Evolutionary conservation across 495 filamentous ascomycete genomes (phyloP).

Genomic region (Aspergillus avenaceus): DNA sequence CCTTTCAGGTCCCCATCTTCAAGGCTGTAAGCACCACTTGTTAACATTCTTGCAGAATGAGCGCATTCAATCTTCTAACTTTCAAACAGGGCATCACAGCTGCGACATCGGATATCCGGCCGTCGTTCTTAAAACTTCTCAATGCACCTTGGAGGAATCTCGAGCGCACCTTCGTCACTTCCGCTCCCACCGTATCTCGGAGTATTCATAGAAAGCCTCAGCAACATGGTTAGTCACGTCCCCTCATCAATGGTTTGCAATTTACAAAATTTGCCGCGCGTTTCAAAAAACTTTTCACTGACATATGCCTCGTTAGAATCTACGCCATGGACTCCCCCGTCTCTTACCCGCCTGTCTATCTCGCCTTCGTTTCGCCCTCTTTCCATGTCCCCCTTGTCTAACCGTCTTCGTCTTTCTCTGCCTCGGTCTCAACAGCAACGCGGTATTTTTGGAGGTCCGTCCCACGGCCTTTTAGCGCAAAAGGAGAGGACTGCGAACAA

Average conservation of each 20-base stretch:
- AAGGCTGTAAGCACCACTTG: conserved; percentile 30
- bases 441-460: conserved; percentile 52
- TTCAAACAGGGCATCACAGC: conserved; percentile 31
- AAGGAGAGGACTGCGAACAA: conserved; percentile 88
- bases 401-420: conserved; percentile 19
- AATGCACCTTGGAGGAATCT: conserved; percentile 31
- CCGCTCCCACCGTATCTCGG: conserved; percentile 17
- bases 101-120: conserved; percentile 41
- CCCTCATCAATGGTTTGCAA: conserved; percentile 20
- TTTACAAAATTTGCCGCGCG: too few relatives aligned
- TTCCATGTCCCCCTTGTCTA: conserved; percentile 34
- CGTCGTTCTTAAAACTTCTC: conserved; percentile 39
- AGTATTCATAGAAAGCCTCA: conserved; percentile 13
- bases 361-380: conserved; percentile 26
- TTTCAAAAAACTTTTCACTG: neutral
- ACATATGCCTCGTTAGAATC: conserved; percentile 13
- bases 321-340: conserved; percentile 19
- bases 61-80: conserved; percentile 16
- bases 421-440: conserved; percentile 38
- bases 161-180: conserved; percentile 12
- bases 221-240: conserved; percentile 13
- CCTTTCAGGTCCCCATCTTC: conserved; percentile 41
- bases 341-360: conserved; percentile 14
- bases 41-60: neutral
- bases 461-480: conserved; percentile 59